Base-by-base conservation (phyloP, 1,139 yeast genomes). In the Zygosaccharomyces sapae region DNA sequence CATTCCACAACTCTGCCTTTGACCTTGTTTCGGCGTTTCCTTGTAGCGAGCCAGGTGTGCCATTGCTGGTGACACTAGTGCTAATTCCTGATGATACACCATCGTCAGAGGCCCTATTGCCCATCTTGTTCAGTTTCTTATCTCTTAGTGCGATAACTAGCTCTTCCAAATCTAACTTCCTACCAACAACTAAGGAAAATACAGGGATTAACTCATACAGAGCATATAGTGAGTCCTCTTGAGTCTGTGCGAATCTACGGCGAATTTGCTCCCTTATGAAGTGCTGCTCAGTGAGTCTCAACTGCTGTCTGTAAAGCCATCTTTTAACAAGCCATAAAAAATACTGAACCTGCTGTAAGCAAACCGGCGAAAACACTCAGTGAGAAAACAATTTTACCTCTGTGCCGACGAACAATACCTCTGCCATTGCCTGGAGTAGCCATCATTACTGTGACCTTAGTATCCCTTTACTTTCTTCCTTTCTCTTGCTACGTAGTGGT, bases 161-260 rank as follows among this genome's bases (percentile, higher is more conserved):
- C 8, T 51, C 57, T 24, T 63, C 63, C n/a, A 63, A 51, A 52
- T 60, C 58, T 45, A 58, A 53, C 19, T 55, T 46, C 38, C 58
- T 56, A 29, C 59, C 53, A 41, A 61, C 43, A 2, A 61, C 63
- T 44, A 60, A 74, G 4, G 83, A 75, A 48, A 90, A 72, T 12
- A 87, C 87, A 0, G 96, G 96, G 46, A 88, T 71, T 55, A 92
- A 74, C 7, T 95, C 92, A 63, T 86, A 74, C 49, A 90, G 80
- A 0, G 97, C 90, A 68, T 81, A 82, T 47, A 86, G 76, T 43
- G 96, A 87, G 68, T 92, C 97, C 58, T 83, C 84, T 62, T 90
- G 97, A 18, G 96, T 92, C 70, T 89, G 97, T 46, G 85, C 81
- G 62, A 89, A 92, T 52, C 96, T 70, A 55, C 81, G 68, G 55